A percentile compares a stretch with the other conserved stretches of the same genome.
phyloP scores from a whole-genome alignment of 176 grass and related monocot genomes.

The maize (Zea mays) region Zm-B73-REFERENCE-NAM-5.0 NC_050103.1:130818001-130818500 shows the following conservation, averaged over 20 bases:
- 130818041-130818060: no score
- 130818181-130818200: neutral
- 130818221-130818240: conserved; percentile 39
- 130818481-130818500: no score
- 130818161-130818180: conserved; percentile 47
- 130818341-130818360: conserved; percentile 35
- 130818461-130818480: no score
- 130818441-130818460: no score
- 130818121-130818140: neutral
- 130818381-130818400: neutral
- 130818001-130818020: no score
- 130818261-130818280: neutral
- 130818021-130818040: no score
- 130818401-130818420: neutral
- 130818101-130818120: neutral
- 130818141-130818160: conserved; percentile 54
- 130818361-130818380: neutral
- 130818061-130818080: no score
- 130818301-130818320: neutral
- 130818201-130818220: no score
- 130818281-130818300: conserved; percentile 43
- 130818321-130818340: conserved; percentile 45
- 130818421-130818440: no score
- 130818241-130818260: neutral
- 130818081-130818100: conserved; percentile 1